Evolutionary conservation across 768 basidiomycete species (phyloP).

Genomic region (Tubosaeta sp.): DNA sequence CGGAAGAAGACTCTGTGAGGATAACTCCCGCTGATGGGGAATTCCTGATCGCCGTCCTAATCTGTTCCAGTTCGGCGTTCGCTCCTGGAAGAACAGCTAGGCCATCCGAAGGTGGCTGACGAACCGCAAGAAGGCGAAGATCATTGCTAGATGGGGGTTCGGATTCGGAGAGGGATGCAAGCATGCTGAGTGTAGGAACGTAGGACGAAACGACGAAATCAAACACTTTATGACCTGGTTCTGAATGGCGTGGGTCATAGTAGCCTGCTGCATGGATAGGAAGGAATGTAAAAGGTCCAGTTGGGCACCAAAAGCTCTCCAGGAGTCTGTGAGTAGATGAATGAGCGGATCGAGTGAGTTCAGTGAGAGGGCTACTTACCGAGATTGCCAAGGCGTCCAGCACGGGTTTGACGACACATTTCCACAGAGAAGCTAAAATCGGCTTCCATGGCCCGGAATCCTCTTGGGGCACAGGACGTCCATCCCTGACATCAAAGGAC

Average conservation of each 20-base stretch:
- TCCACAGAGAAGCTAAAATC: conserved; percentile 6
- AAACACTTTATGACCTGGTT: neutral
- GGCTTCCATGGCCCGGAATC: neutral
- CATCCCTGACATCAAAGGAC: neutral
- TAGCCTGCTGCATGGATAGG: conserved; percentile 4
- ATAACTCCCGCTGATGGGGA: neutral
- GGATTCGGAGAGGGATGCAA: neutral
- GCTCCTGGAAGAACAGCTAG: conserved; percentile 1
- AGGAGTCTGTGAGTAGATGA: neutral
- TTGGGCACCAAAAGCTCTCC: neutral
- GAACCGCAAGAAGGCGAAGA: conserved; percentile 9
- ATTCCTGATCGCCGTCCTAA: neutral
- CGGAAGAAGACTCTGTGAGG: neutral
- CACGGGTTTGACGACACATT: conserved; percentile 1
- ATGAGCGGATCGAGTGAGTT: neutral
- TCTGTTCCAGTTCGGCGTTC: neutral
- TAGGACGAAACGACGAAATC: conserved; percentile 21
- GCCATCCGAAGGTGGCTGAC: conserved; percentile 12
- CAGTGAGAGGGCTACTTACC: neutral
- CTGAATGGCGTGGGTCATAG: neutral
- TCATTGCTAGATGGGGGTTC: neutral
- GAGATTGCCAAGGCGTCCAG: conserved; percentile 1
- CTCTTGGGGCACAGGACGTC: neutral
- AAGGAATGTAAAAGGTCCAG: neutral
- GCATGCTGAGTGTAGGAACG: conserved; percentile 22